A percentile compares a stretch with the other conserved stretches of the same genome.
Evolutionary conservation across 1,284 basidiomycete species (phyloP).

Genomic region (Mycosarcoma maydis): DNA sequence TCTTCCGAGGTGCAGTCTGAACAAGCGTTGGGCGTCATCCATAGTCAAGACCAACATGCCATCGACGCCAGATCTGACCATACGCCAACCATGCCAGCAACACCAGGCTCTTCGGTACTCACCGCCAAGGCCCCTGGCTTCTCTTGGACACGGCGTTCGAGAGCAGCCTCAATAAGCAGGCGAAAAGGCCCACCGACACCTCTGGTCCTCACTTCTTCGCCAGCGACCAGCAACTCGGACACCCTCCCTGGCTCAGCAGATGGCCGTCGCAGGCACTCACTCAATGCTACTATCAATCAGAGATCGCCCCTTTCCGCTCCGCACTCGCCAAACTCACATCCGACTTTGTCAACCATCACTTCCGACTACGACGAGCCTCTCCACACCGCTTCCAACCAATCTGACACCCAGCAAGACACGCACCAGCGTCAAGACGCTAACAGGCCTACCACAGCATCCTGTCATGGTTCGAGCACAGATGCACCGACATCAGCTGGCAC

Average conservation of each 20-base stretch:
- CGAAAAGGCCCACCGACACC: slow-evolving; percentile 34
- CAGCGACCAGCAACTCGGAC: slow-evolving; percentile 20
- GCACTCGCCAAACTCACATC: slow-evolving; percentile 4
- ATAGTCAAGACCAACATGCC: not conserved
- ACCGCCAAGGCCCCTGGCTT: slow-evolving; percentile 19
- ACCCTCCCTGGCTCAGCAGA: slow-evolving; percentile 23
- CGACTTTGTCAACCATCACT: slow-evolving; percentile 2
- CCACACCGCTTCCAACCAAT: slow-evolving; percentile 29
- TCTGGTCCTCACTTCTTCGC: slow-evolving; percentile 34
- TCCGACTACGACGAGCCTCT: slow-evolving; percentile 26
- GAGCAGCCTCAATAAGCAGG: slow-evolving; percentile 15
- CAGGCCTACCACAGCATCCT: slow-evolving; percentile 3
- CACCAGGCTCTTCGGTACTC: slow-evolving; percentile 2
- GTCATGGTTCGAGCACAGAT: not conserved
- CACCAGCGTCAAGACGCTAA: not conserved
- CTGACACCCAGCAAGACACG: slow-evolving; percentile 17
- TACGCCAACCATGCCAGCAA: slow-evolving; percentile 6
- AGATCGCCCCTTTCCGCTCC: slow-evolving; percentile 27
- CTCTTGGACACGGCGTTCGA: slow-evolving; percentile 19
- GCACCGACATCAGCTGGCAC: not conserved
- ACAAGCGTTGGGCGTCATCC: not conserved
- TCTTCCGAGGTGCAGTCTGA: slow-evolving; percentile 1
- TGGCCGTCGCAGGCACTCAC: slow-evolving; percentile 19
- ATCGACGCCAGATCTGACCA: not conserved
- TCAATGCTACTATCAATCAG: slow-evolving; percentile 15